phyloP scores from a whole-genome alignment of 805 yeast genomes.

The Metschnikowia sp. region DNA sequence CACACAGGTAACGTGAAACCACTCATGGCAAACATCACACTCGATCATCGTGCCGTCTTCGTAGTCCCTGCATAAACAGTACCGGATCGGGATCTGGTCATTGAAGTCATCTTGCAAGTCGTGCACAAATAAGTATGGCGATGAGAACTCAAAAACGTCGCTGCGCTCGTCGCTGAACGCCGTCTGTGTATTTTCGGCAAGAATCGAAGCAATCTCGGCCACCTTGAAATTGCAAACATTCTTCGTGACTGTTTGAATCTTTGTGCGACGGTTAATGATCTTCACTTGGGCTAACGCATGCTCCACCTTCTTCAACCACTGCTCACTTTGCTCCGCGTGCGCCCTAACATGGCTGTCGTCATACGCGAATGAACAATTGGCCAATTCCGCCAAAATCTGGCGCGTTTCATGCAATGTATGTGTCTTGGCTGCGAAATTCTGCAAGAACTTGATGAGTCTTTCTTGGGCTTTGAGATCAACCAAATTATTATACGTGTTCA shows the following conservation, averaged over 20 bases:
- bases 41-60: conserved; percentile 66
- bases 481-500: conserved; percentile 20
- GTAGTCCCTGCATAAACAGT: conserved; percentile 60
- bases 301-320: conserved; percentile 23
- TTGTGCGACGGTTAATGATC: conserved; percentile 12
- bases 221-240: conserved; percentile 19
- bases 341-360: conserved; percentile 14
- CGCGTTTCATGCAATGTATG: conserved; percentile 23
- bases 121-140: conserved; percentile 20
- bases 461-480: conserved; percentile 24
- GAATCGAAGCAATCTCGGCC: conserved; percentile 18
- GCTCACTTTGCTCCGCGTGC: conserved; percentile 19
- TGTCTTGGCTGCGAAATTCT: conserved; percentile 9
- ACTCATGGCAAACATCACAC: conserved; percentile 67
- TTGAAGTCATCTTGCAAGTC: conserved; percentile 9
- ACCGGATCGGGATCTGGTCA: conserved; percentile 21
- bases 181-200: conserved; percentile 21
- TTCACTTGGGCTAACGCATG: conserved; percentile 13
- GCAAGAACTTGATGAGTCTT: conserved; percentile 27
- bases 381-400: conserved; percentile 21
- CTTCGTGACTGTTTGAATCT: conserved; percentile 4
- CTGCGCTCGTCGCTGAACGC: conserved; percentile 24
- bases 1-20: conserved; percentile 67
- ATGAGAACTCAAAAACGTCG: conserved; percentile 25
- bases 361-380: conserved; percentile 21